Percentiles rank a stretch among this genome's conserved stretches.
These are phyloP conservation scores for Aspergillus bombycis DNA, from an alignment of 2,329 filamentous ascomycete species.

Conservation along the genomic window DNA sequence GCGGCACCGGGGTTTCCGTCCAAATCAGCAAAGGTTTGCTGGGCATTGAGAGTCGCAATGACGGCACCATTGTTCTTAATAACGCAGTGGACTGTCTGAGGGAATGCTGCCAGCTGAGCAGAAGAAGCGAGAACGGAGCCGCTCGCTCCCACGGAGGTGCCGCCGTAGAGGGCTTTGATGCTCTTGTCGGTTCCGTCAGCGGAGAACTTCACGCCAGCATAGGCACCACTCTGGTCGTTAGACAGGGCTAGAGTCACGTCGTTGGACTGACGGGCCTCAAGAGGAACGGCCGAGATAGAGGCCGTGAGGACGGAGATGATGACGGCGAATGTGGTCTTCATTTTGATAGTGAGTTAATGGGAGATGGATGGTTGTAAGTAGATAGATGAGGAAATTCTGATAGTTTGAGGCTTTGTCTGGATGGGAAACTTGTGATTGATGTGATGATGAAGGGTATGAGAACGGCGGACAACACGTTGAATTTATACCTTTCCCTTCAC, in stretches of 20 bases:
- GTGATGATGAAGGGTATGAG: background rate
- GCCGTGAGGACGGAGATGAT: conserved; percentile 22
- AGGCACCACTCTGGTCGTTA: conserved; percentile 30
- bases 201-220: conserved; percentile 23
- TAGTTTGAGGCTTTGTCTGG: background rate
- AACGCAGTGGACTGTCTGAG: conserved; percentile 24
- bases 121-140: conserved; percentile 28
- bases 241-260: conserved; percentile 28
- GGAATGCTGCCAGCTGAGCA: conserved; percentile 26
- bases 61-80: conserved; percentile 17
- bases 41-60: conserved; percentile 14
- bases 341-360: conserved; percentile 15
- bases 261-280: conserved; percentile 10
- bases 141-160: conserved; percentile 23
- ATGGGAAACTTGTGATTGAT: background rate
- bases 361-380: background rate
- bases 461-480: background rate
- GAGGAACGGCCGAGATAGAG: conserved; percentile 19
- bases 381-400: background rate
- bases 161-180: conserved; percentile 25
- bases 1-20: conserved; percentile 7
- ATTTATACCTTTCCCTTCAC: background rate
- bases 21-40: conserved; percentile 18
- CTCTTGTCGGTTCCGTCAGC: conserved; percentile 23
- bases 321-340: conserved; percentile 25